Evolutionary conservation across 257 asterid genomes (phyloP).

Genomic region (Paulownia fortunei): DNA sequence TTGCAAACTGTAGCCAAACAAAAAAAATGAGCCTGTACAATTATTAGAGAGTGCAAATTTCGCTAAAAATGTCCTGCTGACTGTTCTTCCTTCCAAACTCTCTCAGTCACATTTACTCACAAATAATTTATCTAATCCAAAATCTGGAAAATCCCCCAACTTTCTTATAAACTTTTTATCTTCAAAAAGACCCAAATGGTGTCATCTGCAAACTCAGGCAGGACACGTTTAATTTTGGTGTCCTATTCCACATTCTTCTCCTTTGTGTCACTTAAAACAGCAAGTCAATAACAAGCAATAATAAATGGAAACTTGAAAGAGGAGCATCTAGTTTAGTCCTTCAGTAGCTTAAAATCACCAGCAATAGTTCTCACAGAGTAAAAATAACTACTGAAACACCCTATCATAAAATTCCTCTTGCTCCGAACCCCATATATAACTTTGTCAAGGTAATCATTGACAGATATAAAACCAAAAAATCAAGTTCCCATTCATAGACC

Average conservation of each 20-base stretch:
- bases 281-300: not conserved
- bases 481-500: not conserved
- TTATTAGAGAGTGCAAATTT: not conserved
- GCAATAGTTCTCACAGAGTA: not conserved
- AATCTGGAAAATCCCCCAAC: not conserved
- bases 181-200: not conserved
- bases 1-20: too few species aligned
- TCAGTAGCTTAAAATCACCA: not conserved
- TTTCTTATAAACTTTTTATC: not conserved
- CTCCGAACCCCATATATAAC: not conserved
- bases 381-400: not conserved
- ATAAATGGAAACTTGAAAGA: not conserved
- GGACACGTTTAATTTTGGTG: not conserved
- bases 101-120: not conserved
- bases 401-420: not conserved
- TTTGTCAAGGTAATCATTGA: not conserved
- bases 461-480: not conserved
- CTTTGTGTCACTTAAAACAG: not conserved
- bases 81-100: slow-evolving; percentile 5
- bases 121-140: not conserved
- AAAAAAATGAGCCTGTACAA: too few species aligned
- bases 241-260: not conserved
- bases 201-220: not conserved
- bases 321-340: not conserved
- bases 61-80: too few species aligned